Base-by-base conservation (phyloP, 1,284 basidiomycete species). In the Microbotryum lychnidis-dioicae region DNA sequence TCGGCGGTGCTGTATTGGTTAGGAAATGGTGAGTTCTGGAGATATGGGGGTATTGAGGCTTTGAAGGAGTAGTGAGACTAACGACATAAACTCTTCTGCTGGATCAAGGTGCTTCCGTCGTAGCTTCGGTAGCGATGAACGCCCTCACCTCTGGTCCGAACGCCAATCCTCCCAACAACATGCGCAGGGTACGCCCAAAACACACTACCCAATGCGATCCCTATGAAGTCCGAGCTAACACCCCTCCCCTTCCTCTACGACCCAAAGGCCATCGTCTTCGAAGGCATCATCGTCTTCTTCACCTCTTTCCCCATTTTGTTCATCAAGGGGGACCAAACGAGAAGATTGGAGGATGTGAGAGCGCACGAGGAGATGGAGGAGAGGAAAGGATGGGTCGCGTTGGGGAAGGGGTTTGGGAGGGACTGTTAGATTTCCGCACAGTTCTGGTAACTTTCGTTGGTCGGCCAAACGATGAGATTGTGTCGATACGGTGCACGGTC, bases 41-140 rank as follows among this genome's bases (percentile, higher is more conserved):
- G 27, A 27, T 27, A 27, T 27, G 27, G 4, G 27, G 27, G 27
- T 6, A 4, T 27, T 27, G 27, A 27, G 27, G 4, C 4, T 27
- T 27, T 27, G 27, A 27, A 27, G 27, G 27, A 27, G 27, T 1
- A 27, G 27, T 27, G 27, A 27, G 27, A 27, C 6, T 27, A 27
- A 27, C 27, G 27, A 27, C 27, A 27, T 27, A 6, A 6, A 4
- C 27, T 27, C 27, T 27, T 27, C 6, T 27, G 27, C 27, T 27
- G 27, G 6, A 27, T 27, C 4, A 27, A 56, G 54, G 46, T 3
- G 47, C 31, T 29, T 48, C 46, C 45, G 54, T 56, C 46, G 54
- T 56, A 12, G 48, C 54, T 6, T 45, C 48, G 5, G 54, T 56
- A 6, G 46, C 33, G n/a, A 56, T 56, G 54, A 48, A 48, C 8